Base-by-base conservation (phyloP, 2,329 filamentous ascomycete genomes). In the Sphaerostilbella broomeana region DNA sequence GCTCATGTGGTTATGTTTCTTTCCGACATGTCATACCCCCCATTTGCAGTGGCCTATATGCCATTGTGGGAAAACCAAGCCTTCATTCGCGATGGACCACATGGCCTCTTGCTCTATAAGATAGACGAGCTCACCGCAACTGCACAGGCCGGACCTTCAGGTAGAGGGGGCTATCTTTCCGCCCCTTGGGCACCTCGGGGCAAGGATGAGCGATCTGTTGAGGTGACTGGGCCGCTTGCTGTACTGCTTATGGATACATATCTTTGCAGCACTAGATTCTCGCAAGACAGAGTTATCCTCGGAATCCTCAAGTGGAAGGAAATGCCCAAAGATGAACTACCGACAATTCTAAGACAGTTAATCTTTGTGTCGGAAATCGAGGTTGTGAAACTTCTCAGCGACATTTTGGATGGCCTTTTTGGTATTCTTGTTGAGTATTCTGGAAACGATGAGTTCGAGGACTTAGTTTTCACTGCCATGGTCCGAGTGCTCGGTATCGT, bases 311-410 rank as follows among this genome's bases (percentile, higher is more conserved):
- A 82, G 51, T 97, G 92, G 92, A 86, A 79, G 54, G 83, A 90
- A 10, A 73, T 81, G 27, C 71, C 81, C 0, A 74, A 80, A 31
- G 79, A 81, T 19, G 79, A 89, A 24, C 70, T 97, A 2, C 71
- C 85, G 1, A 72, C 79, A 17, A 68, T 94, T 1, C 66, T 98
- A 28, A 84, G 84, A 56, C 81, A 89, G 49, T 77, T 97, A 34
- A 81, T 89, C 15, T 97, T 97, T 50, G 89, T 98, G 1, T 86
- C 92, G 0, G 92, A 98, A 58, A 95, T 97, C 40, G 94, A 98
- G 62, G 86, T 98, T 22, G 92, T 98, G 46, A 98, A 97, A 66
- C 74, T 97, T 28, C 68, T 97, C 6, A 84, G 77, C 47, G 84
- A 94, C 52, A 88, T 97, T 1, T 82, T 98, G 38, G 86, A 95